phyloP scores from a whole-genome alignment of 495 filamentous ascomycete species.

The Parathielavia appendiculata region DNA sequence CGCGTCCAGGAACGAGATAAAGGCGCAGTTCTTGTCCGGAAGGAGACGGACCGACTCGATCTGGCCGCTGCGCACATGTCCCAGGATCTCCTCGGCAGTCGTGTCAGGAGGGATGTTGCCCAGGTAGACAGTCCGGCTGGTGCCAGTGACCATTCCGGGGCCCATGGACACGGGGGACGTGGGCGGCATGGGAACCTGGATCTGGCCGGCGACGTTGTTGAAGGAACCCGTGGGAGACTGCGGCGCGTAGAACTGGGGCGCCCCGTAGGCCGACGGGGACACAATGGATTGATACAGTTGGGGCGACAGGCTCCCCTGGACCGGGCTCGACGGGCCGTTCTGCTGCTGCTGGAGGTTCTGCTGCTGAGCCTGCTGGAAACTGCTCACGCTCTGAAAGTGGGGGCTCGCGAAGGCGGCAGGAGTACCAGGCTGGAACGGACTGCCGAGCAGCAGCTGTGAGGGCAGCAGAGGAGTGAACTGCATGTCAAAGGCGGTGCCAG shows the following conservation, averaged over 20 bases:
- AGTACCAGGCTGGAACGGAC: constrained; percentile 92
- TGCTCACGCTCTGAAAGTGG: constrained; percentile 79
- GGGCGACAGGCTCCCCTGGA: constrained; percentile 56
- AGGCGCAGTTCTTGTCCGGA: constrained; percentile 98
- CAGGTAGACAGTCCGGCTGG: constrained; percentile 92
- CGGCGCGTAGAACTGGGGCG: constrained; percentile 68
- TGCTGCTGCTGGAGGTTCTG: constrained; percentile 57
- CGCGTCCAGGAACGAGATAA: constrained; percentile 96
- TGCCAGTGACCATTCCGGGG: constrained; percentile 78
- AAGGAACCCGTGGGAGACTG: constrained; percentile 82
- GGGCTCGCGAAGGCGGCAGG: constrained; percentile 84
- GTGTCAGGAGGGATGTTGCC: constrained; percentile 98
- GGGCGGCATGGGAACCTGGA: constrained; percentile 45
- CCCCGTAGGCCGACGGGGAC: constrained; percentile 67
- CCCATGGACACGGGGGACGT: constrained; percentile 65
- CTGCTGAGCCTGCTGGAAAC: constrained; percentile 64
- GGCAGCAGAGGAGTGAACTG: constrained; percentile 95
- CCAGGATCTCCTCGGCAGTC: constrained; percentile 94
- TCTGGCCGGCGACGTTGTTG: constrained; percentile 56
- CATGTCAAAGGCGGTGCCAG: constrained; percentile 91
- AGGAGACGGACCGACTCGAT: constrained; percentile 96
- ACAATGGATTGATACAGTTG: constrained; percentile 73
- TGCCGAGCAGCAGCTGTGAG: constrained; percentile 88
- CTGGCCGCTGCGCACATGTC: constrained; percentile 94
- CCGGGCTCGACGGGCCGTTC: constrained; percentile 43